Percentiles rank a stretch among this genome's conserved stretches.
phyloP scores from a whole-genome alignment of 176 grass and related monocot species.

The Carex pumila region DNA sequence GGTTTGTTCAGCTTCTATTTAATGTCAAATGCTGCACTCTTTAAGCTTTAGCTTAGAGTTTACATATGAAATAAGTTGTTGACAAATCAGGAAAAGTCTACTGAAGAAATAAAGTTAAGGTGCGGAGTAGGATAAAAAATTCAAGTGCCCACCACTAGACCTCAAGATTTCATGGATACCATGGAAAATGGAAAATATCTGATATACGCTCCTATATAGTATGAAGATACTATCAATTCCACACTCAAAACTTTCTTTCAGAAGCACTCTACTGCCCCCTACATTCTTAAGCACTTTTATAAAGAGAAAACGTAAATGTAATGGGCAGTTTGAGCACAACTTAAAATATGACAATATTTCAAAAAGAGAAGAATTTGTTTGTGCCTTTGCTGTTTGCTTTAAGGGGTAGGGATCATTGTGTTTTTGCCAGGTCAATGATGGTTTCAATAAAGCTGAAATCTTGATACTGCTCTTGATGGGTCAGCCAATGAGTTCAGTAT shows the following conservation, averaged over 20 bases:
- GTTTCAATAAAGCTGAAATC: no score
- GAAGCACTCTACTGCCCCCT: neutral
- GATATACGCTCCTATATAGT: neutral
- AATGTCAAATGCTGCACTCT: slow-evolving; percentile 34
- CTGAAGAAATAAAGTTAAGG: neutral
- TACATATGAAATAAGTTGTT: neutral
- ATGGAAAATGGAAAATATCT: neutral
- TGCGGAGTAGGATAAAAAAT: neutral
- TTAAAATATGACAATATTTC: neutral
- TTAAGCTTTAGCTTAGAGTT: slow-evolving; percentile 38
- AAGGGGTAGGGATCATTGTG: no score
- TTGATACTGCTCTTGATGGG: no score
- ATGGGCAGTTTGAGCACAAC: neutral
- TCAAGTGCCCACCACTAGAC: neutral
- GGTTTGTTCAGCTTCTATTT: slow-evolving; percentile 4
- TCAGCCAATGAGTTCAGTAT: no score
- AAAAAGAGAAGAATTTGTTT: no score
- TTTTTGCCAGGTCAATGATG: no score
- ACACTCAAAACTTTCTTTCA: neutral
- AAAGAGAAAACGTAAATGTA: neutral
- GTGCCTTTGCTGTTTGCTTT: no score
- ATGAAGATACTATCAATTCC: neutral
- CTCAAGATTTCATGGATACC: neutral
- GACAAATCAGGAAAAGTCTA: neutral
- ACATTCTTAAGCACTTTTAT: neutral